These are phyloP conservation scores for Pouteria glomerata DNA, from an alignment of 148 eudicot genomes.

Conservation along the genomic window DNA sequence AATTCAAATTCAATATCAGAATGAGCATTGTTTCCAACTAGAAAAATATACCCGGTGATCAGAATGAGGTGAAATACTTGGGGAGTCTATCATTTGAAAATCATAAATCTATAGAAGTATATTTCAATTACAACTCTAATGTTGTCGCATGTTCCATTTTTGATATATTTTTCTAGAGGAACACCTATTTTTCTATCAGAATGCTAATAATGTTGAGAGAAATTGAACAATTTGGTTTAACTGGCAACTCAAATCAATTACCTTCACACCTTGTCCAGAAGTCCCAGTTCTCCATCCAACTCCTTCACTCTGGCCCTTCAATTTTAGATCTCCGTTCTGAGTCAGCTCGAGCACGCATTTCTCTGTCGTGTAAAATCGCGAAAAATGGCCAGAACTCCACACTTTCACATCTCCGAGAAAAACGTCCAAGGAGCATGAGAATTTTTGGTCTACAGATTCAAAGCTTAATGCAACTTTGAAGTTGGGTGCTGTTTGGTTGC, in stretches of 20 bases:
- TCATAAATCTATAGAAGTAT: too few species aligned
- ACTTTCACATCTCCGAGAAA: constrained; percentile 70
- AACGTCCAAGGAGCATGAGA: constrained; percentile 69
- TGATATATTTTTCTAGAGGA: too few species aligned
- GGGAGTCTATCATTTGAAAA: too few species aligned
- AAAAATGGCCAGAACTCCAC: constrained; percentile 81
- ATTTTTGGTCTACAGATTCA: constrained; percentile 47
- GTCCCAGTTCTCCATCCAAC: constrained; percentile 90
- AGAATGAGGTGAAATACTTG: too few species aligned
- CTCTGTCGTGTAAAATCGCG: constrained; percentile 48
- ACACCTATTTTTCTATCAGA: too few species aligned
- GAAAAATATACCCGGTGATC: too few species aligned
- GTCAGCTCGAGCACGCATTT: constrained; percentile 71
- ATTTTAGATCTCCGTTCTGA: constrained; percentile 52
- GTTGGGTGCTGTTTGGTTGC: constrained; percentile 39
- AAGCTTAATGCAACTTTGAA: constrained; percentile 60
- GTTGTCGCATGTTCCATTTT: too few species aligned
- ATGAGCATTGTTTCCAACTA: too few species aligned
- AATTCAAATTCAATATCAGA: constrained; percentile 1
- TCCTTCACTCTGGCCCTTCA: constrained; percentile 43
- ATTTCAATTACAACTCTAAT: too few species aligned
- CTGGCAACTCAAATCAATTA: constrained; percentile 19
- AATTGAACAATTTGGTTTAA: too few species aligned
- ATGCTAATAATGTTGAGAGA: too few species aligned
- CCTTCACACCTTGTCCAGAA: constrained; percentile 85